phyloP scores from a whole-genome alignment of 495 filamentous ascomycete genomes.

The Penicillium crystallinum region DNA sequence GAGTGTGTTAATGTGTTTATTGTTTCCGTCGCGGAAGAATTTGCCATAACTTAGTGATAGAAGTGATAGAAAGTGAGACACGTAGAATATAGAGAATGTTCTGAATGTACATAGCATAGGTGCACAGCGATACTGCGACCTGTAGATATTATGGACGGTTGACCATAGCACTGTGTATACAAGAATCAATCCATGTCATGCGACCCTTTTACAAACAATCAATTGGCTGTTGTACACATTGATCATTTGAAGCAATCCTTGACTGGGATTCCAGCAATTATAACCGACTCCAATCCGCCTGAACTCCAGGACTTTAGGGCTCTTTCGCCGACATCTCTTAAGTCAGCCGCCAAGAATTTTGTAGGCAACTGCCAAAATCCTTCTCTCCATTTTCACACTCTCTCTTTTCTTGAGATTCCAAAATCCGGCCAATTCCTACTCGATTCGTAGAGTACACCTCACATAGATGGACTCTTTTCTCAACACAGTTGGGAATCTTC shows the following conservation, averaged over 20 bases:
- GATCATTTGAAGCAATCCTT: background rate
- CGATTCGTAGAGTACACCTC: background rate
- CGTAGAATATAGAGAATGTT: too few relatives aligned
- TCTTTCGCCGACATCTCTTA: background rate
- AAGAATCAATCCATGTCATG: background rate
- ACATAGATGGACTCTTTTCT: slow-evolving; percentile 15
- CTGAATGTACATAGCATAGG: too few relatives aligned
- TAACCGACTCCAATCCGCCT: too few relatives aligned
- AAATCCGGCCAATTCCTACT: background rate
- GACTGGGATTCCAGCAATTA: too few relatives aligned
- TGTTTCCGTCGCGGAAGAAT: background rate
- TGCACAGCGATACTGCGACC: too few relatives aligned
- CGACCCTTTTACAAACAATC: background rate
- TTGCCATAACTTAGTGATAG: too few relatives aligned
- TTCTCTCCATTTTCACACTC: background rate
- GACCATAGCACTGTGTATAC: too few relatives aligned
- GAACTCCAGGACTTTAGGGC: too few relatives aligned
- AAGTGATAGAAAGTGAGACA: too few relatives aligned
- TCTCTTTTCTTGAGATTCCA: background rate
- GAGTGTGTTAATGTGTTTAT: background rate
- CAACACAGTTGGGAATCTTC: slow-evolving; percentile 16
- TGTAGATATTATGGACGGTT: too few relatives aligned
- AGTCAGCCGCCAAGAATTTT: slow-evolving; percentile 1
- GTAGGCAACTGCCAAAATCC: background rate
- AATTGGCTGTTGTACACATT: background rate